A percentile compares a stretch with the other conserved stretches of the same genome.
These are phyloP conservation scores for Trichoderma endophyticum DNA, from an alignment of 2,329 filamentous ascomycete species.

Conservation along the genomic window DNA sequence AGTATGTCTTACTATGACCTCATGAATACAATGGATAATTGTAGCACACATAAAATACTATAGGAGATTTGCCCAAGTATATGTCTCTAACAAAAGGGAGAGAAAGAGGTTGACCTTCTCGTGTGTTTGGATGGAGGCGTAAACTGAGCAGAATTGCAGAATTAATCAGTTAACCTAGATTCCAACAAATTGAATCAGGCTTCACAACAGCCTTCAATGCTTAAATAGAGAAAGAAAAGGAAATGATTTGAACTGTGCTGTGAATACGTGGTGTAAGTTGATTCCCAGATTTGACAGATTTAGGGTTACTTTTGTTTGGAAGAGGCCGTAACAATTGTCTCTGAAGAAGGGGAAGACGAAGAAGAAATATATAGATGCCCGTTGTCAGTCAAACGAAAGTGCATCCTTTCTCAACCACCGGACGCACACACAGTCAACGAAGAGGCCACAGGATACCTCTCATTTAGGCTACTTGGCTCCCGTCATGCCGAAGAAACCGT, in stretches of 20 bases:
- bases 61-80: background rate
- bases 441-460: background rate
- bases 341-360: background rate
- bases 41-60: background rate
- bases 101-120: background rate
- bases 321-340: background rate
- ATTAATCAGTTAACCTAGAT: background rate
- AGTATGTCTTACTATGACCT: background rate
- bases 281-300: background rate
- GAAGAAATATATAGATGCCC: background rate
- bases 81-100: background rate
- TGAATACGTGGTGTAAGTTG: background rate
- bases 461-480: background rate
- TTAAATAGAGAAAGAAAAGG: background rate
- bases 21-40: background rate
- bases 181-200: background rate
- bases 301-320: background rate
- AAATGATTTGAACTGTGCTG: background rate
- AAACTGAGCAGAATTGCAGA: background rate
- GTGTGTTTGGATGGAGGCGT: background rate
- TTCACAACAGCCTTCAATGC: background rate
- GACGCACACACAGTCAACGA: background rate
- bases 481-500: background rate
- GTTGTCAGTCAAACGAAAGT: background rate
- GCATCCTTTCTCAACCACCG: background rate